A percentile compares a stretch with the other conserved stretches of the same genome.
Conservation (phyloP, 2,329 filamentous ascomycete genomes). For the Cladosporium sp. region DNA sequence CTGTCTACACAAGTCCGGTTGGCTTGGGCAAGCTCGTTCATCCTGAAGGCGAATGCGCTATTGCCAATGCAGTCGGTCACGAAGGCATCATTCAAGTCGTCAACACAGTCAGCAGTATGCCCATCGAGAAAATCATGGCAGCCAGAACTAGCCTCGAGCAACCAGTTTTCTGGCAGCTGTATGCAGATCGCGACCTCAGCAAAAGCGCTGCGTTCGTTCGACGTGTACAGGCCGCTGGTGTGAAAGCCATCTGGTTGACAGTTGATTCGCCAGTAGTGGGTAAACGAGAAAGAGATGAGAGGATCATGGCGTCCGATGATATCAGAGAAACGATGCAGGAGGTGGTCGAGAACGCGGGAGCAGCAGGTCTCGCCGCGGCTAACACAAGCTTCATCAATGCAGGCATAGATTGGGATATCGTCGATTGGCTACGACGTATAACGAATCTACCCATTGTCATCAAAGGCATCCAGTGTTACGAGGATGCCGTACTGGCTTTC, state of each 20-base stretch:
- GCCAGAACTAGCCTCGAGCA: constrained; percentile 21
- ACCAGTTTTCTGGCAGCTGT: constrained; percentile 57
- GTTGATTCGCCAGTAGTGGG: constrained; percentile 56
- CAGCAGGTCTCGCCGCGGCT: constrained; percentile 49
- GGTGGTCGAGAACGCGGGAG: constrained; percentile 48
- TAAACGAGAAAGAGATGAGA: constrained; percentile 49
- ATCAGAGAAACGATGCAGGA: constrained; percentile 33
- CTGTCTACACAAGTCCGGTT: constrained; percentile 34
- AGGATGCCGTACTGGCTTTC: constrained; percentile 40
- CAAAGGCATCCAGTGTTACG: constrained; percentile 40
- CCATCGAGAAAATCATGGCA: constrained; percentile 27
- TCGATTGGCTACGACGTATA: constrained; percentile 38
- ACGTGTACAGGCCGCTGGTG: constrained; percentile 42
- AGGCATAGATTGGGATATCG: constrained; percentile 48
- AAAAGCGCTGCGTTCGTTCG: constrained; percentile 50
- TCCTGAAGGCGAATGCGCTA: constrained; percentile 32
- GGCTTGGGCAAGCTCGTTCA: constrained; percentile 32
- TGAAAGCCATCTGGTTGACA: constrained; percentile 55
- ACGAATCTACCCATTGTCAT: constrained; percentile 51
- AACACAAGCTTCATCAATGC: constrained; percentile 56
- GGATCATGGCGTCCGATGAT: constrained; percentile 33
- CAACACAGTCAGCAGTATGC: constrained; percentile 20
- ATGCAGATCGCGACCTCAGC: constrained; percentile 54
- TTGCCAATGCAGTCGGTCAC: constrained; percentile 26
- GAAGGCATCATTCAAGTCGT: constrained; percentile 28